phyloP scores from a whole-genome alignment of 768 basidiomycete genomes.

The Suillus cothurnatus region DNA sequence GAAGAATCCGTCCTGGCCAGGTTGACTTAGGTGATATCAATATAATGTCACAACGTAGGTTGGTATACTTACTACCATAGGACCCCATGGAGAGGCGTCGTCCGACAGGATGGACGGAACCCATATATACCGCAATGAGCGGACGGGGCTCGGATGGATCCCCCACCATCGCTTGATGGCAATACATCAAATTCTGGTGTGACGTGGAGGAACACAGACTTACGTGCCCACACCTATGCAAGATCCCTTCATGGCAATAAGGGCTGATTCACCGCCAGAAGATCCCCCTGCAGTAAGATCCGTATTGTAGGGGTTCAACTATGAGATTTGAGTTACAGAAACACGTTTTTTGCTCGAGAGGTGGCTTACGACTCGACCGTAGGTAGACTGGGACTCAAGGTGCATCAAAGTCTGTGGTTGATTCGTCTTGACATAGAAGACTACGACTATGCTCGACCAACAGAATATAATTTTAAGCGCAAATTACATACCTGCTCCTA shows the following conservation, averaged over 20 bases:
- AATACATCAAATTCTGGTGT: not conserved
- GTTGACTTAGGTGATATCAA: slow-evolving; percentile 21
- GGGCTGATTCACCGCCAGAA: slow-evolving; percentile 52
- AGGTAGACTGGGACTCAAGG: slow-evolving; percentile 36
- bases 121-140: slow-evolving; percentile 42
- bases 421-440: slow-evolving; percentile 48
- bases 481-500: slow-evolving; percentile 41
- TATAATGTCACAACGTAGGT: not conserved
- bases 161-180: slow-evolving; percentile 31
- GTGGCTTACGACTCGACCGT: slow-evolving; percentile 31
- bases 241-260: slow-evolving; percentile 48
- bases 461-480: not conserved
- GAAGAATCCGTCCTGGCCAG: slow-evolving; percentile 35
- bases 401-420: slow-evolving; percentile 46
- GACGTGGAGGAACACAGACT: slow-evolving; percentile 17
- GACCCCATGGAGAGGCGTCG: slow-evolving; percentile 24
- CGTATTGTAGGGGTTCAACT: slow-evolving; percentile 49
- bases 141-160: slow-evolving; percentile 42
- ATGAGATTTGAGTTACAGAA: slow-evolving; percentile 1
- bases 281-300: slow-evolving; percentile 51
- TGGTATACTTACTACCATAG: slow-evolving; percentile 23
- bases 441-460: slow-evolving; percentile 21
- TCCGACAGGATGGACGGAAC: slow-evolving; percentile 40
- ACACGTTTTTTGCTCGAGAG: not conserved
- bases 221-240: slow-evolving; percentile 46